phyloP scores from a whole-genome alignment of 805 yeast species.

The Pichia cephalocereana region DNA sequence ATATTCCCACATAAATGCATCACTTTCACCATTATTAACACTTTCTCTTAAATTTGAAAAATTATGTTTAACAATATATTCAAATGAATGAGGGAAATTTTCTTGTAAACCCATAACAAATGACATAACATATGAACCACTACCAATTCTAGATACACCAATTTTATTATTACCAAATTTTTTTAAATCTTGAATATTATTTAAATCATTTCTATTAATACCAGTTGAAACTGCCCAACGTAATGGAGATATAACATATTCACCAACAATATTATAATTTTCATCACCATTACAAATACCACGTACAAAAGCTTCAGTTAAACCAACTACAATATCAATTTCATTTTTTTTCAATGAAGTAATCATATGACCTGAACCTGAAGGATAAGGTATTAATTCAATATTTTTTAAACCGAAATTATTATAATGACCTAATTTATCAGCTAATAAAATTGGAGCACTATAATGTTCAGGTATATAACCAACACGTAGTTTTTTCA shows the following conservation, averaged over 20 bases:
- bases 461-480: conserved; percentile 89
- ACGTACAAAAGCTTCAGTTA: conserved; percentile 85
- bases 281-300: conserved; percentile 64
- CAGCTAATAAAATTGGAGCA: conserved; percentile 74
- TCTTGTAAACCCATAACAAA: conserved; percentile 63
- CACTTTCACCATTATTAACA: conserved; percentile 56
- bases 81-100: conserved; percentile 36
- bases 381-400: conserved; percentile 60
- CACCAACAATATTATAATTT: conserved; percentile 59
- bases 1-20: conserved; percentile 94
- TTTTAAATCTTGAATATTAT: conserved; percentile 38
- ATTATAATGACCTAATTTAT: conserved; percentile 45
- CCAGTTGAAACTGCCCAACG: conserved; percentile 92
- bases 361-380: conserved; percentile 85
- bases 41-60: conserved; percentile 73
- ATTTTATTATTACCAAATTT: conserved; percentile 40
- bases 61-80: conserved; percentile 51
- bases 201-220: conserved; percentile 43
- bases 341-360: conserved; percentile 54
- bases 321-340: conserved; percentile 76
- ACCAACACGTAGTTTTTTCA: conserved; percentile 46
- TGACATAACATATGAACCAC: conserved; percentile 89
- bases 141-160: conserved; percentile 81
- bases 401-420: conserved; percentile 39
- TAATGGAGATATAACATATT: conserved; percentile 78